Evolutionary conservation across 768 basidiomycete species (phyloP).

Genomic region (Ramaria sp.): DNA sequence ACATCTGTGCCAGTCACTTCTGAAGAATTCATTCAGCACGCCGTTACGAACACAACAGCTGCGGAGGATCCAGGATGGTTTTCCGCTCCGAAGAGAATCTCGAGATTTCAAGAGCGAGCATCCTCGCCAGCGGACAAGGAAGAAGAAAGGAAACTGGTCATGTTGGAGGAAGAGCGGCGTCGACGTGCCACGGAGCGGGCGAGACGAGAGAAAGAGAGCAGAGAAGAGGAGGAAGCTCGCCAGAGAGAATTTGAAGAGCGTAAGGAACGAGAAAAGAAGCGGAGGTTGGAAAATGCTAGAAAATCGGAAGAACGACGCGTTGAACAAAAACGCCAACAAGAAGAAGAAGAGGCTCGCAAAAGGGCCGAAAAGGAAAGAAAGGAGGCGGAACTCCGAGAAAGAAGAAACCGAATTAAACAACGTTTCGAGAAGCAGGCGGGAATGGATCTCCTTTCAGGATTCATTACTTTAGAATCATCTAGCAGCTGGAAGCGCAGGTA

Average conservation of each 20-base stretch:
- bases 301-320: constrained; percentile 42
- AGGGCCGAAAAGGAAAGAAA: constrained; percentile 31
- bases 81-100: neutral
- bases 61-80: no score
- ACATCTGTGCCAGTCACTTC: no score
- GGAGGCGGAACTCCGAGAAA: constrained; percentile 26
- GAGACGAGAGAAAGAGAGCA: constrained; percentile 22
- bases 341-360: constrained; percentile 33
- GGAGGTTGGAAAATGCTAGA: constrained; percentile 38
- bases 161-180: constrained; percentile 28
- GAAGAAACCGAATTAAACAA: constrained; percentile 36
- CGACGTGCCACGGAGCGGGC: constrained; percentile 24
- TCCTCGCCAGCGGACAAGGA: constrained; percentile 14
- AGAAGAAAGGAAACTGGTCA: constrained; percentile 17
- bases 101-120: constrained; percentile 9
- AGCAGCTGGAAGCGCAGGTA: constrained; percentile 57
- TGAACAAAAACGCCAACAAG: constrained; percentile 31
- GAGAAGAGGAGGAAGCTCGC: constrained; percentile 23
- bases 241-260: constrained; percentile 12
- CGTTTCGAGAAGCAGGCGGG: constrained; percentile 30
- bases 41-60: no score
- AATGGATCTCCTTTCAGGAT: constrained; percentile 35
- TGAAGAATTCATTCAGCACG: no score
- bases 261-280: constrained; percentile 28
- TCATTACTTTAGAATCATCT: constrained; percentile 50